Conservation (phyloP, 208 protist species). For the Acanthamoeba healyi region DNA sequence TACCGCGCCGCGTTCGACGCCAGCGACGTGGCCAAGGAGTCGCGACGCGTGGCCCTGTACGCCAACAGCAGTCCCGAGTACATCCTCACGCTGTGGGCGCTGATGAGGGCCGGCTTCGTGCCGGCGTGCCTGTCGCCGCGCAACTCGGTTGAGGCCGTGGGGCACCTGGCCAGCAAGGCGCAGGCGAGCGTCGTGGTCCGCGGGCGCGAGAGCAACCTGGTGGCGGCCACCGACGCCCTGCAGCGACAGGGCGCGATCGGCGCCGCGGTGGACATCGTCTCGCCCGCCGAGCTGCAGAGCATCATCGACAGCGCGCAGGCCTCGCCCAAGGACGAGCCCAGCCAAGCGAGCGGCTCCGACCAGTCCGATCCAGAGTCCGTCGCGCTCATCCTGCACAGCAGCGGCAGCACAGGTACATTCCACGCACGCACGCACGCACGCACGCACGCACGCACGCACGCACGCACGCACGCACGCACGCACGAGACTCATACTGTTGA, state of each 20-base stretch:
- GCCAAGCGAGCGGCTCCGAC: not conserved
- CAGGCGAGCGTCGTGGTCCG: not conserved
- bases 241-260: not conserved
- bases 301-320: not conserved
- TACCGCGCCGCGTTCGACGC: not conserved
- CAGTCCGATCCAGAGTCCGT: not conserved
- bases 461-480: too few species aligned
- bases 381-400: conserved; percentile 26
- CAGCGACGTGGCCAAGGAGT: too few species aligned
- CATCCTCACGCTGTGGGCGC: not conserved
- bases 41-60: not conserved
- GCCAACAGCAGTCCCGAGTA: conserved; percentile 60
- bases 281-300: not conserved
- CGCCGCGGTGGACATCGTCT: not conserved
- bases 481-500: too few species aligned
- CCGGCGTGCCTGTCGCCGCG: not conserved
- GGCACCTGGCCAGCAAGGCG: not conserved
- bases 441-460: too few species aligned
- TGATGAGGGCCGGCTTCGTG: conserved; percentile 7
- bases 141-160: not conserved
- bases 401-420: not conserved
- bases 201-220: not conserved
- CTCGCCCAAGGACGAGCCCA: not conserved
- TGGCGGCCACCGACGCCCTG: not conserved
- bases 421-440: too few species aligned